phyloP scores from a whole-genome alignment of 352 stramenopile species.

The Aphanomyces cochlioides region DNA sequence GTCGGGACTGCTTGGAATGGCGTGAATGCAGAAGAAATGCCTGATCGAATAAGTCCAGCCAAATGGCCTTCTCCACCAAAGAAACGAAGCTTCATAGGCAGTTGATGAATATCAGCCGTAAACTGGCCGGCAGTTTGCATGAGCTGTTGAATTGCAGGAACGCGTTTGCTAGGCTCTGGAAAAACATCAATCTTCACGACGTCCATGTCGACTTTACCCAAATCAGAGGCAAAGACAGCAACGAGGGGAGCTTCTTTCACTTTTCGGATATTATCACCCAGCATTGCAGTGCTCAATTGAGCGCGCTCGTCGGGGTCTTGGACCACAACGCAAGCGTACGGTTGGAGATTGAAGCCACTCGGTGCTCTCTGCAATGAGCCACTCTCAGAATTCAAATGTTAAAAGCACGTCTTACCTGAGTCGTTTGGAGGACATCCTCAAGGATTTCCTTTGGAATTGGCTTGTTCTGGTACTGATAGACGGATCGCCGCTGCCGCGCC shows the following conservation, averaged over 20 bases:
- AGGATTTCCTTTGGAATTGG: constrained; percentile 19
- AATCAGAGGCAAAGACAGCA: constrained; percentile 74
- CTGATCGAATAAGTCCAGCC: constrained; percentile 46
- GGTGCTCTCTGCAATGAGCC: constrained; percentile 48
- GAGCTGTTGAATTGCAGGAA: constrained; percentile 66
- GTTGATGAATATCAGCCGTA: constrained; percentile 46
- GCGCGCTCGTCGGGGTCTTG: constrained; percentile 64
- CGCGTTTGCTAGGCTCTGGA: constrained; percentile 64
- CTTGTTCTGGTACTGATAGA: constrained; percentile 9
- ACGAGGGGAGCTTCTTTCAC: constrained; percentile 74
- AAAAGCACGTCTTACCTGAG: constrained; percentile 4
- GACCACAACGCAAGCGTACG: constrained; percentile 74
- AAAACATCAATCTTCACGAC: constrained; percentile 23
- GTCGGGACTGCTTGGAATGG: constrained; percentile 58
- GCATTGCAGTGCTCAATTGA: constrained; percentile 66
- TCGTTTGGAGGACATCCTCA: constrained; percentile 18
- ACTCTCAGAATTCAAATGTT: neutral
- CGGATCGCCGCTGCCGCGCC: constrained; percentile 23
- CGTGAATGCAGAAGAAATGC: constrained; percentile 60
- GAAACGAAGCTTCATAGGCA: constrained; percentile 58
- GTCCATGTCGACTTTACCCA: constrained; percentile 36
- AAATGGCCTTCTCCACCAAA: constrained; percentile 69
- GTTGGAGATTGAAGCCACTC: constrained; percentile 77
- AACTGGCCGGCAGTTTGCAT: constrained; percentile 53
- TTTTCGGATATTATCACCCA: constrained; percentile 65